These are phyloP conservation scores for Leptodermis oblonga DNA, from an alignment of 257 asterid species.

Conservation along the genomic window DNA sequence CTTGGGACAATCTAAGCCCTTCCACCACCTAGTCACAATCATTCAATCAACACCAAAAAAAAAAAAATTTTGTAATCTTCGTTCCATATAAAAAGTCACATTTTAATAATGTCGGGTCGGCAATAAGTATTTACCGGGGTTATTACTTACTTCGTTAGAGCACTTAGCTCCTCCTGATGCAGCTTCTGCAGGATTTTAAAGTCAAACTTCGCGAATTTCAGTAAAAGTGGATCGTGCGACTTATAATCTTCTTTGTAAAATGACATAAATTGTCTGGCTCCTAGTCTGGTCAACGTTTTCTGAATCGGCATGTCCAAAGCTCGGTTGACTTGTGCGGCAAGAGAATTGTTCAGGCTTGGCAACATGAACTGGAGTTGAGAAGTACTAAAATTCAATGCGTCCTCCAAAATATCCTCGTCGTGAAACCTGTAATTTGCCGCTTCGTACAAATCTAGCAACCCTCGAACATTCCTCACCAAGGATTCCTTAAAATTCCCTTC, in stretches of 20 bases:
- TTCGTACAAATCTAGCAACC: slow-evolving; percentile 32
- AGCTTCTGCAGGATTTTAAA: slow-evolving; percentile 27
- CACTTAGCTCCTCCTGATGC: slow-evolving; percentile 23
- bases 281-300: slow-evolving; percentile 18
- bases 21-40: slow-evolving; percentile 34
- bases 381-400: slow-evolving; percentile 21
- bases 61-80: too few relatives aligned
- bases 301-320: slow-evolving; percentile 25
- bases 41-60: too few relatives aligned
- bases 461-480: slow-evolving; percentile 4
- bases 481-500: slow-evolving; percentile 21
- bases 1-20: slow-evolving; percentile 15
- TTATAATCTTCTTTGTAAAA: slow-evolving; percentile 20
- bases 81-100: too few relatives aligned
- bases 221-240: slow-evolving; percentile 10
- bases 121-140: too few relatives aligned
- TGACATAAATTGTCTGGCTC: slow-evolving; percentile 22
- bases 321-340: slow-evolving; percentile 6
- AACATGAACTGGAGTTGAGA: slow-evolving; percentile 9
- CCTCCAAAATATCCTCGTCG: slow-evolving; percentile 22
- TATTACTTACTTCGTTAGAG: slow-evolving; percentile 13
- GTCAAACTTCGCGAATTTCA: slow-evolving; percentile 28
- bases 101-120: too few relatives aligned
- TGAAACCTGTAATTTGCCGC: slow-evolving; percentile 25
- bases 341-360: slow-evolving; percentile 4